Evolutionary conservation across 73 alveolate genomes (phyloP).

Genomic region (Uronychia setigera): DNA sequence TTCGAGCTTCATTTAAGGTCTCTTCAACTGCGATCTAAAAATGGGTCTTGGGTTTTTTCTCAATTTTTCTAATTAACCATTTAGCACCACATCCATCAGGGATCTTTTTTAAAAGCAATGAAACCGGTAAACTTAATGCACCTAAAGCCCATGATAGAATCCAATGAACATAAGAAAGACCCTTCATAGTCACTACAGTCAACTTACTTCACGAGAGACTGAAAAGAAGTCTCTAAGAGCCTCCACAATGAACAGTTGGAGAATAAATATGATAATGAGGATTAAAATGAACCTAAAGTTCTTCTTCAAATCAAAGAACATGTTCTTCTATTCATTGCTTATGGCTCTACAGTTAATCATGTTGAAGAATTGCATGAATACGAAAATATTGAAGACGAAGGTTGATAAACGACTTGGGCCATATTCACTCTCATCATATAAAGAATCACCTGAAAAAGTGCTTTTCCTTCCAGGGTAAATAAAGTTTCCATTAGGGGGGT

Average conservation of each 20-base stretch:
- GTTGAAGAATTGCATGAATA: background rate
- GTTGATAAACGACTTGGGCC: background rate
- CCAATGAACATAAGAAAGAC: background rate
- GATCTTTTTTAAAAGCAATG: too few relatives aligned
- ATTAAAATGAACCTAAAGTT: background rate
- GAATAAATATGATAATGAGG: background rate
- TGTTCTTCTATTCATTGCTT: background rate
- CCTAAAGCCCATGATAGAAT: background rate
- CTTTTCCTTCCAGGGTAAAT: background rate
- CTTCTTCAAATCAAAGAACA: background rate
- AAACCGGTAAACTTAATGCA: background rate
- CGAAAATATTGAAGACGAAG: background rate
- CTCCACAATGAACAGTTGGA: background rate
- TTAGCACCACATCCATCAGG: too few relatives aligned
- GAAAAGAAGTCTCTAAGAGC: background rate
- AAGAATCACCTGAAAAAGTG: background rate
- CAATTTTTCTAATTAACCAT: too few relatives aligned
- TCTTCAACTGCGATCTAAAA: too few relatives aligned
- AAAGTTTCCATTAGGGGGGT: background rate
- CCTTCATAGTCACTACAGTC: background rate
- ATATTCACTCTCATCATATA: background rate
- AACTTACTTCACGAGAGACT: background rate
- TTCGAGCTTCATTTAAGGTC: too few relatives aligned
- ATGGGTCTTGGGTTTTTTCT: too few relatives aligned
- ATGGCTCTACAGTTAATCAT: background rate